These are phyloP conservation scores for Boletus subparvulus DNA, from an alignment of 768 basidiomycete species.

Conservation along the genomic window DNA sequence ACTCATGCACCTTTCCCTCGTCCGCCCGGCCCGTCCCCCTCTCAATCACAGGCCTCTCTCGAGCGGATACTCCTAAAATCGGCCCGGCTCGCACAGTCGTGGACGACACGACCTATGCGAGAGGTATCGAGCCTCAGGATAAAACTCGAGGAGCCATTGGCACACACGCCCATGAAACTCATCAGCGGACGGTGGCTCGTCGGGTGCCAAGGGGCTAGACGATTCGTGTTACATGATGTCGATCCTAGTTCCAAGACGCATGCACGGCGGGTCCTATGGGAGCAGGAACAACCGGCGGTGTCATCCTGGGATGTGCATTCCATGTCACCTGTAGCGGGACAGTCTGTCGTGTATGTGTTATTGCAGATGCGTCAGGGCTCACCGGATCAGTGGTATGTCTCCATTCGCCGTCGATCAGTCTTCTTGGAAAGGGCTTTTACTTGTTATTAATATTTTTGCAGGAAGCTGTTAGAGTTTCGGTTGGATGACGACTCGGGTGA, in stretches of 20 bases:
- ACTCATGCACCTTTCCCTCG: not conserved
- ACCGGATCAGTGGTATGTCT: not conserved
- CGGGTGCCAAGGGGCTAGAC: not conserved
- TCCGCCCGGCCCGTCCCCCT: not conserved
- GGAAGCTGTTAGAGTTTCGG: not conserved
- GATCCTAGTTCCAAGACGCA: not conserved
- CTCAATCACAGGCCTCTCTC: not conserved
- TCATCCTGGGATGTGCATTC: not conserved
- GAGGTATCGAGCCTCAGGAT: not conserved
- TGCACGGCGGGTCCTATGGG: no score
- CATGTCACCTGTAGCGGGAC: not conserved
- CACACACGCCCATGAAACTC: no score
- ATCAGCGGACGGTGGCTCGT: not conserved
- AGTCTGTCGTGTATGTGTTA: not conserved
- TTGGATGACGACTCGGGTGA: not conserved
- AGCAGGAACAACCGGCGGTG: no score
- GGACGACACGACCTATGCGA: not conserved
- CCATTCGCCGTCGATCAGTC: no score
- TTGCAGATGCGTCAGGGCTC: no score
- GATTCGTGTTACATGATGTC: not conserved
- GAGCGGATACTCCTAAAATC: slow-evolving; percentile 2
- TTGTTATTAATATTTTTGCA: not conserved
- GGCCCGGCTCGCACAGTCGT: not conserved
- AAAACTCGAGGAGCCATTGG: no score
- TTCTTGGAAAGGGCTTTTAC: no score